These are phyloP conservation scores for Yarrowia sp. DNA, from an alignment of 805 yeast species.

Conservation along the genomic window DNA sequence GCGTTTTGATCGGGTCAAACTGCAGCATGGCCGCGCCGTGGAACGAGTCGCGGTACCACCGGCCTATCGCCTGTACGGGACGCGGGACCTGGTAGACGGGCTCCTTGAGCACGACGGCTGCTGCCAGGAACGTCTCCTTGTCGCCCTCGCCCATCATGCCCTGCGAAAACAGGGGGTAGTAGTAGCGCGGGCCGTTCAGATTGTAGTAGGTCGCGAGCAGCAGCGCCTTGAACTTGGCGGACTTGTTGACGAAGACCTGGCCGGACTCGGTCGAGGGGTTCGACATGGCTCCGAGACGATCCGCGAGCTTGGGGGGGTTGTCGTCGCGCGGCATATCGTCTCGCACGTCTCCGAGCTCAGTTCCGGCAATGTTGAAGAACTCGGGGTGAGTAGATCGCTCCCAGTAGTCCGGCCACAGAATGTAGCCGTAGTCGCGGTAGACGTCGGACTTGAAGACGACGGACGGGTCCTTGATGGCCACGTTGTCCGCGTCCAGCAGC, in stretches of 20 bases:
- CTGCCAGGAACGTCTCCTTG: slow-evolving; percentile 73
- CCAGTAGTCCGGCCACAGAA: slow-evolving; percentile 89
- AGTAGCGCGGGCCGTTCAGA: slow-evolving; percentile 58
- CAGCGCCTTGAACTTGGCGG: slow-evolving; percentile 55
- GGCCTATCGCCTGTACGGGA: slow-evolving; percentile 43
- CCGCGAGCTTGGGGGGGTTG: slow-evolving; percentile 46
- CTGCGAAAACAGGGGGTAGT: slow-evolving; percentile 58
- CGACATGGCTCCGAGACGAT: slow-evolving; percentile 65
- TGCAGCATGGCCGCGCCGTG: slow-evolving; percentile 76
- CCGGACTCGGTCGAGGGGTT: slow-evolving; percentile 72
- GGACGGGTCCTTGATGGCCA: slow-evolving; percentile 66
- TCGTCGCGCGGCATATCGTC: slow-evolving; percentile 38
- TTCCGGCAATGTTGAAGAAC: slow-evolving; percentile 66
- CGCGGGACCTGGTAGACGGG: slow-evolving; percentile 54
- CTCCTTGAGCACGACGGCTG: slow-evolving; percentile 60
- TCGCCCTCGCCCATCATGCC: slow-evolving; percentile 79
- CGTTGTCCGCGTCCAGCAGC: slow-evolving; percentile 72
- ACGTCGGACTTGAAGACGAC: slow-evolving; percentile 56
- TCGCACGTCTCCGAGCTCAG: slow-evolving; percentile 45
- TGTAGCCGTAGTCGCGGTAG: slow-evolving; percentile 50
- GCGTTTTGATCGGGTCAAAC: slow-evolving; percentile 65
- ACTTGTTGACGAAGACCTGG: slow-evolving; percentile 58
- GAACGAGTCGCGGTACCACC: slow-evolving; percentile 43
- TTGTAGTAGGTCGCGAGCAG: slow-evolving; percentile 65
- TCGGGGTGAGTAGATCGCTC: slow-evolving; percentile 74